Evolutionary conservation across 345 rosid species (phyloP).

Genomic region (Salix purpurea): DNA sequence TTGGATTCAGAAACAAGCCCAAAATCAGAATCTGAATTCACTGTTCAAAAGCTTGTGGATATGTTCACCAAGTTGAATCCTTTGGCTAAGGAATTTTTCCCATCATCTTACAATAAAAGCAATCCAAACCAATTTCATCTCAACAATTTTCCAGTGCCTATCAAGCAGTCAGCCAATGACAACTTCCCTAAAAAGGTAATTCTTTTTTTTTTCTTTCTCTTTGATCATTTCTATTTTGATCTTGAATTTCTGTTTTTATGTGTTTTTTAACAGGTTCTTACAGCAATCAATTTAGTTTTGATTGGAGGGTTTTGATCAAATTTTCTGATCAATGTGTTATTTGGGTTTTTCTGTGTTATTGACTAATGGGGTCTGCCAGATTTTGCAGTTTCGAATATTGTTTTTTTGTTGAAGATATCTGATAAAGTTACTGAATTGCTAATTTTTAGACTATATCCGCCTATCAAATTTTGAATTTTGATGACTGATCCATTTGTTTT

Average conservation of each 20-base stretch:
- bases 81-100: slow-evolving; percentile 75
- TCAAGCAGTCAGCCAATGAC: slow-evolving; percentile 27
- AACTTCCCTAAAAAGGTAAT: slow-evolving; percentile 40
- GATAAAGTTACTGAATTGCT: neutral
- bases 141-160: slow-evolving; percentile 25
- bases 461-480: neutral
- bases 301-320: neutral
- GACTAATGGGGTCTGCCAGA: neutral
- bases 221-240: slow-evolving; percentile 10
- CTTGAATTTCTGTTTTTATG: neutral
- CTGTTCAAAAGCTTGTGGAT: slow-evolving; percentile 63
- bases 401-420: neutral
- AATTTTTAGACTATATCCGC: neutral
- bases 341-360: neutral
- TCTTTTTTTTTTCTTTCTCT: neutral
- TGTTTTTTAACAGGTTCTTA: neutral
- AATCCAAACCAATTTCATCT: slow-evolving; percentile 8
- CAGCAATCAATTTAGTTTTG: neutral
- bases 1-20: slow-evolving; percentile 32
- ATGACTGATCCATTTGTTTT: neutral
- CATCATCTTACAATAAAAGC: slow-evolving; percentile 41
- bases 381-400: neutral
- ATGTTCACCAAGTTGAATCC: slow-evolving; percentile 86
- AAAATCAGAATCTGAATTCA: slow-evolving; percentile 53
- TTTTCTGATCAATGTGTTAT: neutral